Conservation (phyloP, 352 stramenopile species). For the Phytophthora crassamura region DNA sequence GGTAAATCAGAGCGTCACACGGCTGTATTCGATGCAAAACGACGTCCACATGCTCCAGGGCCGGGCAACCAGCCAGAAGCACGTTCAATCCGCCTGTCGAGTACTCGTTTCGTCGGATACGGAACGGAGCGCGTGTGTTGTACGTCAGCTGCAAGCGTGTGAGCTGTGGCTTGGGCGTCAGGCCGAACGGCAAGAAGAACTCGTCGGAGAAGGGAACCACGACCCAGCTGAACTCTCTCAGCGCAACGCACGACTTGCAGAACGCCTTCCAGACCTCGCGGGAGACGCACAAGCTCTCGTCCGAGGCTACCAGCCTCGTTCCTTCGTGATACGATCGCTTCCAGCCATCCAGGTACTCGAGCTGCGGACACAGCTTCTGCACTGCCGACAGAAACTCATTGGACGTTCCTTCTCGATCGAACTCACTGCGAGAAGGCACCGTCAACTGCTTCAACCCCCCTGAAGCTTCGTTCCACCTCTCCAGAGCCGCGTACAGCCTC, state of each 20-base stretch:
- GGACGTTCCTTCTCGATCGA: slow-evolving; percentile 42
- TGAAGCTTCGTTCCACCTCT: slow-evolving; percentile 35
- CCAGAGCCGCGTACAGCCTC: slow-evolving; percentile 39
- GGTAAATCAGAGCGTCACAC: slow-evolving; percentile 55
- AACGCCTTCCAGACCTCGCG: slow-evolving; percentile 52
- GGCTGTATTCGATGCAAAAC: slow-evolving; percentile 57
- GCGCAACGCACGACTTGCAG: slow-evolving; percentile 39
- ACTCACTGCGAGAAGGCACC: slow-evolving; percentile 39
- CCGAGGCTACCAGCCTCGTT: slow-evolving; percentile 39
- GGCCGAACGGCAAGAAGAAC: slow-evolving; percentile 68
- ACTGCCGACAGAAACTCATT: slow-evolving; percentile 44
- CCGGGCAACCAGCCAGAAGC: slow-evolving; percentile 38
- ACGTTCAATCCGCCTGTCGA: slow-evolving; percentile 50
- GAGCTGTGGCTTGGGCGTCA: slow-evolving; percentile 41
- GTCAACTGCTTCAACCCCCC: slow-evolving; percentile 43
- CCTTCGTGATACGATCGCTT: slow-evolving; percentile 60
- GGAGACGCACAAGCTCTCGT: slow-evolving; percentile 47
- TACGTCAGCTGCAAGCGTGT: slow-evolving; percentile 57
- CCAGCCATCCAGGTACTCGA: slow-evolving; percentile 76
- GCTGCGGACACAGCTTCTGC: slow-evolving; percentile 43
- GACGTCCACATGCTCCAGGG: slow-evolving; percentile 47
- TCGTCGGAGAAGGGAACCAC: slow-evolving; percentile 69
- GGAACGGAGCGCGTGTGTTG: slow-evolving; percentile 56
- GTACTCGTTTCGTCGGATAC: slow-evolving; percentile 58
- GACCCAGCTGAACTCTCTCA: slow-evolving; percentile 77